Base-by-base conservation (phyloP, 768 basidiomycete genomes). In the Podaxis sp. region DNA sequence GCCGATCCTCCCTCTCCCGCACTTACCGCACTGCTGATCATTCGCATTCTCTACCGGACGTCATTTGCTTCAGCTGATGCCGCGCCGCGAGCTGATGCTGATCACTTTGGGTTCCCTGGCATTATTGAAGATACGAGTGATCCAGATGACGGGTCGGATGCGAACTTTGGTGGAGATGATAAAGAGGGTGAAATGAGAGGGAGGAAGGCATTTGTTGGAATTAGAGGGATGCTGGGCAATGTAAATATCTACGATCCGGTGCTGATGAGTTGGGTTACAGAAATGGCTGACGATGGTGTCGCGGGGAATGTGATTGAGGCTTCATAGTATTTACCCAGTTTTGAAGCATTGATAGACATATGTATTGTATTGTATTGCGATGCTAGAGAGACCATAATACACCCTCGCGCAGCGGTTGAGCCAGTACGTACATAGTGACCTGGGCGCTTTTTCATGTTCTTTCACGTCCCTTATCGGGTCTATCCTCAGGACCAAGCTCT, bases 21-120 rank as follows among this genome's bases (percentile, higher is more conserved):
- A 3, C 83, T 96, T 38, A 90, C 92, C 0, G 89, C 95, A 2
- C 76, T 95, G 15, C 83, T 96, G 24, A 86, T 92, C 64, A 83
- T 96, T 52, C 90, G 95, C 8, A 87, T 94, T 63, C 80, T 96
- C 19, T 95, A 93, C 72, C 83, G 92, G 51, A 84, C 86, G 4
- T 85, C 94, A 1, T 93, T 93, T 68, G 87, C 88, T 19, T 84
- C 89, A 5, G 78, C 80, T 7, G 91, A 92, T 66, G 79, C 75
- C 51, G 83, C 83, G 0, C 90, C 91, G 36, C 82, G 90, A 28
- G 87, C 81, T 2, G 89, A 92, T 69, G 89, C 84, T 22, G 93
- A 96, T 63, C 90, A 92, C 66, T 96, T 95, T 73, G 95, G 95
- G 0, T 93, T 96, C 73, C 95, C 95, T 4, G 93, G 90, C 0